Base-by-base conservation (phyloP, 345 rosid species). In the Trapa incisa region DNA sequence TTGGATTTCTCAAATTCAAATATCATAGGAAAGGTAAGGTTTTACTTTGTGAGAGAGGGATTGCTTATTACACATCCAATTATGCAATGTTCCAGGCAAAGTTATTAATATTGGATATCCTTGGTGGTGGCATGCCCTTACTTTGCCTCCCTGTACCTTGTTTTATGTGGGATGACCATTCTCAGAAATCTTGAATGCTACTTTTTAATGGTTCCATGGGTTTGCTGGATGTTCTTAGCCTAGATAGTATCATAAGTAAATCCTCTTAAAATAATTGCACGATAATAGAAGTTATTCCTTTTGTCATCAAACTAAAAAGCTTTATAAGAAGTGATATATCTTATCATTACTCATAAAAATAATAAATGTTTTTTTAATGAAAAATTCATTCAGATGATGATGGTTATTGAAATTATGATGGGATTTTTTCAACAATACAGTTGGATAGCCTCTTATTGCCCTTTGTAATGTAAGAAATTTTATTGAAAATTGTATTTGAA, bases 1-100 rank as follows among this genome's bases (percentile, higher is more conserved):
- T 83, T 94, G 56, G 97, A 94, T 77, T 94, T 94, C 75, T 84
- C 97, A 11, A 87, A 77, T 74, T 85, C 91, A 1, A 50, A 76
- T 2, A 86, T 77, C 70, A 94, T 94, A 47, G 97, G 99, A 76
- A 94, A 91, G 99, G 99, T 94, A 71, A 65, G 78, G 47, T 65
- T 42, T 64, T 10, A 64, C 38, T 3, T n/a, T 33, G 33, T 54
- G 60, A 54, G 4, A 54, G 35, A 16, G 60, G 9, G 8, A 9
- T 9, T 33, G 62, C 62, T 29, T 9, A 29, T 29, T 33, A 29
- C 33, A 29, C 12, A 15, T 33, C 33, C 29, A 17, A 53, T 17
- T 53, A n/a, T 53, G 58, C 33, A n/a, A n/a, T n/a, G 33, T 53
- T 53, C 29, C 22, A 10, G 5, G 58, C 29, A 53, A n/a, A 4